Conservation (phyloP, 2,329 filamentous ascomycete species). For the Penicillium oxalicum region DNA sequence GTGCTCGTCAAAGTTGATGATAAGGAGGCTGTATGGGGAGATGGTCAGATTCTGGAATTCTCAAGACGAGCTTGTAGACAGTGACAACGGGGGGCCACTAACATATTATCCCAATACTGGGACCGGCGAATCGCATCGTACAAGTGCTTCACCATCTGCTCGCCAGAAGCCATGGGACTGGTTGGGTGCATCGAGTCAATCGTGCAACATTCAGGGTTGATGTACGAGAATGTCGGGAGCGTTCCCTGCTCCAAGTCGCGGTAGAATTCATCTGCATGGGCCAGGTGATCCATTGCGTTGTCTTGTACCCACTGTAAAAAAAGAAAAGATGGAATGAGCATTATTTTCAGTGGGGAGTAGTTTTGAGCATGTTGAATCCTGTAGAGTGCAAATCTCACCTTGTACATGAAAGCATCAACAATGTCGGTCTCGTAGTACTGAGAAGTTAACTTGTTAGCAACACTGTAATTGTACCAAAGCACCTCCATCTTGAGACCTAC, state of each 20-base stretch:
- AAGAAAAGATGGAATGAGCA: not conserved
- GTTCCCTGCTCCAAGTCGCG: conserved; percentile 56
- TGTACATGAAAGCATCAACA: conserved; percentile 34
- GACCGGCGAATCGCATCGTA: conserved; percentile 40
- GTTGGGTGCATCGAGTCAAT: conserved; percentile 38
- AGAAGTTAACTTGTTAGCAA: not conserved
- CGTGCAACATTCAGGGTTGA: conserved; percentile 39
- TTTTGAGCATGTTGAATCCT: too few species aligned
- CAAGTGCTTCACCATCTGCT: conserved; percentile 38
- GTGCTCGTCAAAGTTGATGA: conserved; percentile 40
- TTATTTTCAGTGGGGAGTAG: too few species aligned
- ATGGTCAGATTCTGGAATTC: not conserved
- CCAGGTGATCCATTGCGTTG: conserved; percentile 30
- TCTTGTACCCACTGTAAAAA: conserved; percentile 32
- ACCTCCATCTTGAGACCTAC: conserved; percentile 7
- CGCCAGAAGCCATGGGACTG: conserved; percentile 35
- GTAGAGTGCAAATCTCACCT: conserved; percentile 10
- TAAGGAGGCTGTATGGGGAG: conserved; percentile 25
- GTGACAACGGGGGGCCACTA: conserved; percentile 1
- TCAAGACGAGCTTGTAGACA: not conserved
- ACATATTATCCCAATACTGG: conserved; percentile 36
- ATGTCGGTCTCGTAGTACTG: conserved; percentile 38
- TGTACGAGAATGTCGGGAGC: conserved; percentile 62
- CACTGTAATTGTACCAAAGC: not conserved
- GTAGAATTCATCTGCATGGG: conserved; percentile 48